Evolutionary conservation across 352 stramenopile species (phyloP).

Genomic region (Pythium insidiosum): DNA sequence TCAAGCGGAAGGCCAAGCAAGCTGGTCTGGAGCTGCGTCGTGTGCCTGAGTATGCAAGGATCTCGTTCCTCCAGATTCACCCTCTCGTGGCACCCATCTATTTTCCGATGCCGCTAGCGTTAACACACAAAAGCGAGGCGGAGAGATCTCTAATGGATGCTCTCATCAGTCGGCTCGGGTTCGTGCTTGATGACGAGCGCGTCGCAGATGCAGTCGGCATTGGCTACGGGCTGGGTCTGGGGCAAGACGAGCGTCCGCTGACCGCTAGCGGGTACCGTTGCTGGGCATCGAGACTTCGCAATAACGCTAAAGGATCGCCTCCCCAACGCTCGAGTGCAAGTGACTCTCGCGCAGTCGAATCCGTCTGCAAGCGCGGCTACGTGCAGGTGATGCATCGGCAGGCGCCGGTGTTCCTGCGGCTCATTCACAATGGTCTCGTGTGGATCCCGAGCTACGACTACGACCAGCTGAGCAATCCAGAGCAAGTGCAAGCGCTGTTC

Average conservation of each 20-base stretch:
- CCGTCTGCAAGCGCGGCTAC: conserved; percentile 55
- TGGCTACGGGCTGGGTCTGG: conserved; percentile 57
- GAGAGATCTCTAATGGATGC: conserved; percentile 19
- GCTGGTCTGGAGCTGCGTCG: conserved; percentile 52
- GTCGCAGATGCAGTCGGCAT: conserved; percentile 59
- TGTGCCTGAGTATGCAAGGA: conserved; percentile 67
- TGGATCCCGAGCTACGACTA: conserved; percentile 78
- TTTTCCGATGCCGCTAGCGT: conserved; percentile 24
- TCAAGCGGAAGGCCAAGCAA: conserved; percentile 63
- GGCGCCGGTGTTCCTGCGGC: conserved; percentile 58
- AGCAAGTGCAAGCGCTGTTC: conserved; percentile 17
- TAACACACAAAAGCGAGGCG: conserved; percentile 12
- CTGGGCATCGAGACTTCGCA: no score
- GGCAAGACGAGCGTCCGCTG: conserved; percentile 20
- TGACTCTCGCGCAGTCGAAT: conserved; percentile 16
- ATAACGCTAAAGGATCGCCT: no score
- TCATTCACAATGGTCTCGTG: conserved; percentile 58
- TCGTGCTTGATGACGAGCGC: conserved; percentile 61
- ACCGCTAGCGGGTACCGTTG: not conserved
- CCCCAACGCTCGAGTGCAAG: conserved; percentile 15
- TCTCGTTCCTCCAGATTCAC: conserved; percentile 68
- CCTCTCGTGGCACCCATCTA: conserved; percentile 61
- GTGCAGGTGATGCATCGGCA: conserved; percentile 66
- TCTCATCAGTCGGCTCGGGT: conserved; percentile 39
- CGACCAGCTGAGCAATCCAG: conserved; percentile 34